Percentiles rank a stretch among this genome's conserved stretches.
Conservation (phyloP, 495 filamentous ascomycete genomes). For the Amniculicola lignicola region DNA sequence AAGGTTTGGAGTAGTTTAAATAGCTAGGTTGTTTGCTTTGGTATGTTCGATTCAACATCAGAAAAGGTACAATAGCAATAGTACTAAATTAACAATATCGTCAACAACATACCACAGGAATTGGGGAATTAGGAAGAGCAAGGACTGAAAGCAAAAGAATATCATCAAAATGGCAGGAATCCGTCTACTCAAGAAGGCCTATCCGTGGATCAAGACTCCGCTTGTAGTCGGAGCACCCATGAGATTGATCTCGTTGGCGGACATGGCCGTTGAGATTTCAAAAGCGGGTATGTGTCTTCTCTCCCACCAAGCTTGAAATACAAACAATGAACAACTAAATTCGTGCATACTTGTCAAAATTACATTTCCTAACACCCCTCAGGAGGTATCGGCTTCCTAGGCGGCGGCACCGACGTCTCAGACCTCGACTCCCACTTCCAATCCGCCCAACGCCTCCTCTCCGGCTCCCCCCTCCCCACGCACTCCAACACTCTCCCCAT, state of each 20-base stretch:
- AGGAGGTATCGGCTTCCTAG: slow-evolving; percentile 47
- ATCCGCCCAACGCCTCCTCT: slow-evolving; percentile 26
- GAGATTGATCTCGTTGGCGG: slow-evolving; percentile 62
- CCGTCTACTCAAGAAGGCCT: slow-evolving; percentile 40
- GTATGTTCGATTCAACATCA: too few species aligned
- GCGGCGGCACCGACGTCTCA: slow-evolving; percentile 39
- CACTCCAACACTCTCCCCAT: slow-evolving; percentile 48
- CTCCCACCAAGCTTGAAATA: background rate
- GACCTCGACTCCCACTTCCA: slow-evolving; percentile 34
- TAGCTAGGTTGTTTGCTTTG: too few species aligned
- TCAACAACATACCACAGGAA: too few species aligned
- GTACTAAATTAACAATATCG: too few species aligned
- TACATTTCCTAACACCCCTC: background rate
- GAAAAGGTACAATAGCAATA: too few species aligned
- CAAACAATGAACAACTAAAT: background rate
- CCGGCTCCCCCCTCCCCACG: slow-evolving; percentile 23
- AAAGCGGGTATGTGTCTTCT: slow-evolving; percentile 49
- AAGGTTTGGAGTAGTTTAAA: too few species aligned
- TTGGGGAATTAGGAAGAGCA: too few species aligned
- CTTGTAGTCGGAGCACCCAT: slow-evolving; percentile 70
- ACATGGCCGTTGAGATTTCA: slow-evolving; percentile 57
- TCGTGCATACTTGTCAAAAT: background rate
- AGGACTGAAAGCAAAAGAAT: background rate
- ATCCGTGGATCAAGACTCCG: slow-evolving; percentile 63
- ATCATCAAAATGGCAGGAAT: slow-evolving; percentile 16